Conservation (phyloP, 495 filamentous ascomycete genomes). For the Antarctomyces pellizariae region DNA sequence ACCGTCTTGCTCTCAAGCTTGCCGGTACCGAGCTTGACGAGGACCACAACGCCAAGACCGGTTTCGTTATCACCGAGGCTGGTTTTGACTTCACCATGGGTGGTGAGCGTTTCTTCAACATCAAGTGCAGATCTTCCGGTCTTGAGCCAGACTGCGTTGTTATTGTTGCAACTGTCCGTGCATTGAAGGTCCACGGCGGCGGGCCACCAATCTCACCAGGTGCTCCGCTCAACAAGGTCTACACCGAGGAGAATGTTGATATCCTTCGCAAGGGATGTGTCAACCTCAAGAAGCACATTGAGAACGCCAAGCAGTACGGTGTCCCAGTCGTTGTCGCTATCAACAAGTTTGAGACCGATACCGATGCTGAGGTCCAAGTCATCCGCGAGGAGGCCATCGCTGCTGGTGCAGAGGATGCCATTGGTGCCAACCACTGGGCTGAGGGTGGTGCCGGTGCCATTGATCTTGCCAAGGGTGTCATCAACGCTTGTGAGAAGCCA, state of each 20-base stretch:
- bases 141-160: slow-evolving; percentile 82
- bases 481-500: slow-evolving; percentile 57
- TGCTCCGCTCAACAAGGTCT: slow-evolving; percentile 57
- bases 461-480: slow-evolving; percentile 70
- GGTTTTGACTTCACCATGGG: slow-evolving; percentile 99
- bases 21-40: slow-evolving; percentile 92
- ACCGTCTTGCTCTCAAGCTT: slow-evolving; percentile 87
- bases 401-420: slow-evolving; percentile 82
- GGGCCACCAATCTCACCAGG: slow-evolving; percentile 81
- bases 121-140: slow-evolving; percentile 91
- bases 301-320: slow-evolving; percentile 69
- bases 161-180: slow-evolving; percentile 84
- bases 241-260: slow-evolving; percentile 82
- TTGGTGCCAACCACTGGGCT: slow-evolving; percentile 90
- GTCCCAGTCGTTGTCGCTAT: slow-evolving; percentile 94
- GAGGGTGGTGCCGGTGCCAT: slow-evolving; percentile 83
- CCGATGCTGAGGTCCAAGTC: slow-evolving; percentile 71
- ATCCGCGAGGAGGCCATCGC: slow-evolving; percentile 78
- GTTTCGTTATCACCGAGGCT: slow-evolving; percentile 93
- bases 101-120: slow-evolving; percentile 98
- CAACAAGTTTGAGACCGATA: slow-evolving; percentile 89
- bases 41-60: slow-evolving; percentile 58
- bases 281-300: slow-evolving; percentile 84
- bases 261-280: slow-evolving; percentile 72
- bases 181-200: slow-evolving; percentile 89